These are phyloP conservation scores for Diplocarpon mali DNA, from an alignment of 2,329 filamentous ascomycete species.

Conservation along the genomic window DNA sequence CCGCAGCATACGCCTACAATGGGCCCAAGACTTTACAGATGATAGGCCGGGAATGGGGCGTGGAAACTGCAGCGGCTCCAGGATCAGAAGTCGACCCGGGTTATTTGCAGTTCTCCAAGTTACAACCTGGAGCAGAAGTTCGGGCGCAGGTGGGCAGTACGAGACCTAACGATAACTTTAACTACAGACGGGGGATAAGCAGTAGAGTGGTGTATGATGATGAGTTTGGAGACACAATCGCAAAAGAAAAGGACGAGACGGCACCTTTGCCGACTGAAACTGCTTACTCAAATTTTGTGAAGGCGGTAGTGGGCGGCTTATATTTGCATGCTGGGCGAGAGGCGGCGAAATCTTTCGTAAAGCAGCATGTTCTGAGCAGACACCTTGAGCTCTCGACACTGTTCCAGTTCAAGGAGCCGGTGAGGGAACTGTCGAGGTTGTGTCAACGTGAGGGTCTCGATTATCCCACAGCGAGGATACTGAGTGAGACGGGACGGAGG, in stretches of 20 bases:
- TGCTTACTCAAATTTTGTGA: slow-evolving; percentile 67
- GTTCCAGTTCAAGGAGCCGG: slow-evolving; percentile 77
- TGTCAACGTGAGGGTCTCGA: slow-evolving; percentile 88
- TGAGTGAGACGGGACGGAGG: slow-evolving; percentile 80
- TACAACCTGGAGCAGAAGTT: slow-evolving; percentile 32
- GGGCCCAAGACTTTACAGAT: slow-evolving; percentile 63
- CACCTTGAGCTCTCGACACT: slow-evolving; percentile 65
- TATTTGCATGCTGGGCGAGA: slow-evolving; percentile 76
- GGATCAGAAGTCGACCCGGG: slow-evolving; percentile 89
- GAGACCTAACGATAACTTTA: slow-evolving; percentile 38
- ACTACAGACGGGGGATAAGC: slow-evolving; percentile 59
- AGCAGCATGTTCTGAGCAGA: slow-evolving; percentile 71
- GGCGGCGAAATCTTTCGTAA: slow-evolving; percentile 72
- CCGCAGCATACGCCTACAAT: slow-evolving; percentile 73
- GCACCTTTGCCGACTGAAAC: slow-evolving; percentile 23
- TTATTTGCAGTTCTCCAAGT: slow-evolving; percentile 64
- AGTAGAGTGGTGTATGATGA: slow-evolving; percentile 74
- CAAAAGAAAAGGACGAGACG: slow-evolving; percentile 20
- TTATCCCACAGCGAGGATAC: slow-evolving; percentile 70
- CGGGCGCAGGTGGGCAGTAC: slow-evolving; percentile 40
- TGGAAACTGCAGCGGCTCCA: slow-evolving; percentile 76
- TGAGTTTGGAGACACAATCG: slow-evolving; percentile 63
- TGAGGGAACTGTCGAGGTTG: slow-evolving; percentile 69
- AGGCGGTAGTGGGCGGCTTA: slow-evolving; percentile 72
- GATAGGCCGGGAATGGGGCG: slow-evolving; percentile 78